A percentile compares a stretch with the other conserved stretches of the same genome.
Evolutionary conservation across 2,329 filamentous ascomycete genomes (phyloP).

Genomic region (Leptographium flavum): DNA sequence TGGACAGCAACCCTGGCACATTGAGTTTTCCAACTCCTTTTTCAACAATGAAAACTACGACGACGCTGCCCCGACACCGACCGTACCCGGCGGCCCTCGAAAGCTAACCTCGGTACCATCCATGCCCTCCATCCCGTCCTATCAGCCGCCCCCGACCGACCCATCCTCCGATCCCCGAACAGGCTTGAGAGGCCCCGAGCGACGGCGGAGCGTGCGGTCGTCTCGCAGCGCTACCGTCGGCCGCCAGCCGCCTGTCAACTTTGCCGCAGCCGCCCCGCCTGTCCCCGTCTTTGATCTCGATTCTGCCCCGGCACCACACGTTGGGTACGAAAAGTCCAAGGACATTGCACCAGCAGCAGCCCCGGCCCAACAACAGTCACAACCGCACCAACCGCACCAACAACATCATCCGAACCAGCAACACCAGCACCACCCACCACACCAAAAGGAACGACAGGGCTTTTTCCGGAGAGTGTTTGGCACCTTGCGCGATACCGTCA

Average conservation of each 20-base stretch:
- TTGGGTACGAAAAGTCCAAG: constrained; percentile 46
- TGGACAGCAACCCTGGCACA: constrained; percentile 23
- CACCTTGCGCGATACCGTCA: constrained; percentile 41
- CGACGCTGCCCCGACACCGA: constrained; percentile 77
- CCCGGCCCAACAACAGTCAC: neutral
- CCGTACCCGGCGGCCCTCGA: constrained; percentile 66
- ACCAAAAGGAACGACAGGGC: constrained; percentile 54
- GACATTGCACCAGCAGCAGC: constrained; percentile 28
- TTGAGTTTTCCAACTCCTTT: constrained; percentile 34
- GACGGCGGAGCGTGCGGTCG: constrained; percentile 45
- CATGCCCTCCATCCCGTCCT: constrained; percentile 22
- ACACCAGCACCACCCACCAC: neutral
- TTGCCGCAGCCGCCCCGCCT: constrained; percentile 14
- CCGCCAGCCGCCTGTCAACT: constrained; percentile 17
- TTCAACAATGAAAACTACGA: constrained; percentile 43
- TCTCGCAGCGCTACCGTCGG: constrained; percentile 31
- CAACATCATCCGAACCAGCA: constrained; percentile 3
- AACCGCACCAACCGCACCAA: neutral
- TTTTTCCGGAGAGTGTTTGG: constrained; percentile 93
- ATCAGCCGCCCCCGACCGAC: constrained; percentile 25
- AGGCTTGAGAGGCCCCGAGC: constrained; percentile 20
- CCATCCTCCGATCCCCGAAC: constrained; percentile 20
- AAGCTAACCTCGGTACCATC: constrained; percentile 21
- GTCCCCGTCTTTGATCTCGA: constrained; percentile 24
- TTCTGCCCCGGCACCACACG: constrained; percentile 41